Percentiles rank a stretch among this genome's conserved stretches.
phyloP scores from a whole-genome alignment of 2,329 filamentous ascomycete genomes.

The Xylaria arbuscula region DNA sequence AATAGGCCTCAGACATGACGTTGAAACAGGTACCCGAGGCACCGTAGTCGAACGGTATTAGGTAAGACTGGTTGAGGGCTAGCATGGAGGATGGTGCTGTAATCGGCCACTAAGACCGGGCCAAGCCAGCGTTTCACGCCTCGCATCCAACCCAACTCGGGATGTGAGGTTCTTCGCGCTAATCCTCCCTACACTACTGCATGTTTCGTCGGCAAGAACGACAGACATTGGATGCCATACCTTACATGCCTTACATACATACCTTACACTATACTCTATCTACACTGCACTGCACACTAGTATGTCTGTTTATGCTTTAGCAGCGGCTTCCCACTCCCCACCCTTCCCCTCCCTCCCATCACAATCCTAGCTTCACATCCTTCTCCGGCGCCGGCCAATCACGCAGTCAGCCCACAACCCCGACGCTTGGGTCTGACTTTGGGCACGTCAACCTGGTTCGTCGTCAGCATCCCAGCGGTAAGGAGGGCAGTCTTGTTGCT shows the following conservation, averaged over 20 bases:
- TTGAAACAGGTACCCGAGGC: neutral
- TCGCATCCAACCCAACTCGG: neutral
- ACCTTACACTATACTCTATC: conserved; percentile 13
- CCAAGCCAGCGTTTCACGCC: neutral
- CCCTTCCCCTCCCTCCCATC: conserved; percentile 14
- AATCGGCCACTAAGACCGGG: neutral
- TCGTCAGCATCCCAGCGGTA: conserved; percentile 28
- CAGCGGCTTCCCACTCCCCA: conserved; percentile 6
- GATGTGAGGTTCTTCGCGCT: too few relatives aligned
- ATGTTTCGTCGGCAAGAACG: neutral
- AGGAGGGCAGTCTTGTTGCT: conserved; percentile 9
- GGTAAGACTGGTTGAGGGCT: neutral
- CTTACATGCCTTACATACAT: neutral
- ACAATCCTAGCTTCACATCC: conserved; percentile 10
- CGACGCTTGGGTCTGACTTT: conserved; percentile 10
- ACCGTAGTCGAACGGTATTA: neutral
- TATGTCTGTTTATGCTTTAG: conserved; percentile 11
- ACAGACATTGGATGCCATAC: neutral
- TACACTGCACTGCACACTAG: neutral
- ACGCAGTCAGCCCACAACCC: conserved; percentile 22
- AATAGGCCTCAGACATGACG: conserved; percentile 3
- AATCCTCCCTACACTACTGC: neutral
- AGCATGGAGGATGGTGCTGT: neutral
- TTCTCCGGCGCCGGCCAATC: conserved; percentile 24
- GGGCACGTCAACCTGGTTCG: conserved; percentile 18